Evolutionary conservation across 2,329 filamentous ascomycete species (phyloP), one percentile per base, ranked within the genome.

Genomic region (Ascochyta rabiei): DNA sequence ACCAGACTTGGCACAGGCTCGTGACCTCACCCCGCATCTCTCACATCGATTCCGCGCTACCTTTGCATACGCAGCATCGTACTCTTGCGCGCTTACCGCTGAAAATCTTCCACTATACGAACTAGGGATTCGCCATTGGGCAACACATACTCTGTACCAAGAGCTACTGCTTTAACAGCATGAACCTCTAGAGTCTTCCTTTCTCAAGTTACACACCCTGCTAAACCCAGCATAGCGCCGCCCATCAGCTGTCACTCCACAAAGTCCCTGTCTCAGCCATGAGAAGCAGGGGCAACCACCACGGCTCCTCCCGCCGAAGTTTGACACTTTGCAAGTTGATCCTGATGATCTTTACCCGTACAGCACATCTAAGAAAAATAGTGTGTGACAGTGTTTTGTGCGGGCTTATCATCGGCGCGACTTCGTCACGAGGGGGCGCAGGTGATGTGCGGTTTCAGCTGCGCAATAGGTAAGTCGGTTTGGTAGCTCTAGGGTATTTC

Each of bases 21-120:
- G 63, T 70, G 67, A 70, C 59, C 60, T 67, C 65, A 68, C 60
- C 65, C 61, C 64, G 65, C 65, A 65, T 61, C 47, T 33, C 31
- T 40, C 40, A 42, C 38, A 9, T 24, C 48, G 30, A 41, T 33
- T 55, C 26, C 46, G 24, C 34, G 45, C 51, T 41, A 45, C 45
- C 23, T 49, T 45, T 49, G 52, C 52, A 49, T 48, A 41, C n/a
- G 31, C 24, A 46, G 23, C 46, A 13, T 37, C 46, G 15, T 38
- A 12, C 6, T 21, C 18, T 23, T 21, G 35, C 35, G 52, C 52
- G 46, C 26, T 47, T 55, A 19, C 52, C 46, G 52, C 46, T 31
- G 35, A 28, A 15, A 18, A 41, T 23, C 10, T 10, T 31, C 24
- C 31, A 13, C 19, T 23, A n/a, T 31, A 33, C 28, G 16, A 39